Conservation (phyloP, 1,284 basidiomycete species). For the Leccinum fallax region DNA sequence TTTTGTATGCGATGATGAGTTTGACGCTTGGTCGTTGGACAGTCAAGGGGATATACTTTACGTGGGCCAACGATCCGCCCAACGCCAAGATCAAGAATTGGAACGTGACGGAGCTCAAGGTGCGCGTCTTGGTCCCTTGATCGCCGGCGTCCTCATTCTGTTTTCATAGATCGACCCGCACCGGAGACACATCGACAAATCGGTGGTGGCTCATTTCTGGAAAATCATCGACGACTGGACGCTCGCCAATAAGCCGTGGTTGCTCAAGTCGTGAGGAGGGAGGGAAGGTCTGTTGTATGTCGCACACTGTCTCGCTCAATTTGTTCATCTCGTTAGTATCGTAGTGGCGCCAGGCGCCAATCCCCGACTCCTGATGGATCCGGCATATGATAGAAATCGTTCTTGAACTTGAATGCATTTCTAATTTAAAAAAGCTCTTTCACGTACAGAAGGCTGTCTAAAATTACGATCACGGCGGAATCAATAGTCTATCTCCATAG, state of each 20-base stretch:
- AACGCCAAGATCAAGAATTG: slow-evolving; percentile 91
- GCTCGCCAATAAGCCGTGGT: slow-evolving; percentile 73
- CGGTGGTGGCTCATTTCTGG: slow-evolving; percentile 95
- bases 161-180: slow-evolving; percentile 77
- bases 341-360: too few species aligned
- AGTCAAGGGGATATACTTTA: slow-evolving; percentile 84
- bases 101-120: slow-evolving; percentile 95
- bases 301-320: background rate
- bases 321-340: background rate
- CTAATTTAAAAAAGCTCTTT: too few species aligned
- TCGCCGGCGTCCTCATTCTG: background rate
- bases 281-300: background rate
- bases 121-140: slow-evolving; percentile 30
- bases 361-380: too few species aligned
- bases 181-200: slow-evolving; percentile 93
- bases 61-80: slow-evolving; percentile 89
- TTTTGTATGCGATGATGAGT: background rate
- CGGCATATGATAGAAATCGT: too few species aligned
- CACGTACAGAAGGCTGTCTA: too few species aligned
- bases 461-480: too few species aligned
- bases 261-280: slow-evolving; percentile 46
- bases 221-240: slow-evolving; percentile 88
- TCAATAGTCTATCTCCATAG: too few species aligned
- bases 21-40: background rate
- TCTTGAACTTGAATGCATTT: too few species aligned